A percentile compares a stretch with the other conserved stretches of the same genome.
phyloP scores from a whole-genome alignment of 1,284 basidiomycete genomes.

The Dichomitus squalens region DNA sequence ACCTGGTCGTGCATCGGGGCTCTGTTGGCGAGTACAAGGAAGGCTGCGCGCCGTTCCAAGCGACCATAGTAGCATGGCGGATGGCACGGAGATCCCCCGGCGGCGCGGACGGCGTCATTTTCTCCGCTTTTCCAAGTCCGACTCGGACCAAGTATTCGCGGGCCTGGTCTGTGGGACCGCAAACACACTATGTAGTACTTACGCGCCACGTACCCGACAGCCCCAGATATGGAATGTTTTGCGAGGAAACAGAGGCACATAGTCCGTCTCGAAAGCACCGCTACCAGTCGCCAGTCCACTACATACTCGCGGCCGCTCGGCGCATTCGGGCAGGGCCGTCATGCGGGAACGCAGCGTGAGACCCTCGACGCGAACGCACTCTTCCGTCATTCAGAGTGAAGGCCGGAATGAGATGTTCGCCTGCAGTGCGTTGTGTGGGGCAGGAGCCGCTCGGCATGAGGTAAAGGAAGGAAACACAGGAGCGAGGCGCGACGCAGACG shows the following conservation, averaged over 20 bases:
- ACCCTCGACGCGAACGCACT: not conserved
- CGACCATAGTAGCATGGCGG: too few relatives aligned
- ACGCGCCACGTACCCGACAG: too few relatives aligned
- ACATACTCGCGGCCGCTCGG: not conserved
- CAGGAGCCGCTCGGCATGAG: not conserved
- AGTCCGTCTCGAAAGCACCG: not conserved
- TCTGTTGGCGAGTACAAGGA: too few relatives aligned
- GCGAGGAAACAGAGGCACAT: not conserved
- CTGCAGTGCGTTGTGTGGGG: too few relatives aligned
- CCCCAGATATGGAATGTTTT: not conserved
- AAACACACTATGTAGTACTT: too few relatives aligned
- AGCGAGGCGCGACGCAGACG: not conserved
- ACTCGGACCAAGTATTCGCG: not conserved
- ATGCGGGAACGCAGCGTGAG: not conserved
- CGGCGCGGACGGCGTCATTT: too few relatives aligned
- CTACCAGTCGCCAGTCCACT: not conserved
- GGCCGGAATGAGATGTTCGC: not conserved
- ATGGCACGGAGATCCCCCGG: too few relatives aligned
- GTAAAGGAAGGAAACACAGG: not conserved
- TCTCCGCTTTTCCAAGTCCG: not conserved
- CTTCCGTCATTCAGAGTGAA: conserved; percentile 5
- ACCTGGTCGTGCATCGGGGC: too few relatives aligned
- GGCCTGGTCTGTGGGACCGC: not conserved
- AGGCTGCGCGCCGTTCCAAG: too few relatives aligned
- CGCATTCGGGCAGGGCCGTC: not conserved